These are phyloP conservation scores for Stentor coeruleus DNA, from an alignment of 73 alveolate species.

Conservation along the genomic window DNA sequence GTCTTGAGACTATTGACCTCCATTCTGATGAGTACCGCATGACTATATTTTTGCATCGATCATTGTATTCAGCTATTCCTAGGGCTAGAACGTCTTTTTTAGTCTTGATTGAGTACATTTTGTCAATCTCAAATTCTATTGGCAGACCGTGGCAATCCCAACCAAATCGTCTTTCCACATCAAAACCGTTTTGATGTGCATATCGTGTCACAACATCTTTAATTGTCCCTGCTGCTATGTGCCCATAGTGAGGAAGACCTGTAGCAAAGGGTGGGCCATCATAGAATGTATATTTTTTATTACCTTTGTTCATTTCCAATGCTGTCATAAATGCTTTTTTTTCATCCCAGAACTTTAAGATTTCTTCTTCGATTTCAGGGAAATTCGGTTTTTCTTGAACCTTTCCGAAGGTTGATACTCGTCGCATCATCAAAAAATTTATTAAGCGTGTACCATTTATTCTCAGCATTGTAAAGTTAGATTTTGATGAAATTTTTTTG, in stretches of 20 bases:
- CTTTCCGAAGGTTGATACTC: background rate
- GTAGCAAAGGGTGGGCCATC: constrained; percentile 99
- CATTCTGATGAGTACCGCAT: constrained; percentile 91
- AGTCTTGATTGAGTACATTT: constrained; percentile 78
- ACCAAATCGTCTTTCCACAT: constrained; percentile 98
- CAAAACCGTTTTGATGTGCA: constrained; percentile 96
- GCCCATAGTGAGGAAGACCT: constrained; percentile 99
- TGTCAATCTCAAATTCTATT: constrained; percentile 97
- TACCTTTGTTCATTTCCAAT: constrained; percentile 80
- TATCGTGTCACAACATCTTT: constrained; percentile 99
- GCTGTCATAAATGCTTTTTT: constrained; percentile 96
- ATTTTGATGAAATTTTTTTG: no score
- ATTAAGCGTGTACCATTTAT: no score
- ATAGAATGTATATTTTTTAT: constrained; percentile 95
- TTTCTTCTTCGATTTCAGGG: constrained; percentile 96
- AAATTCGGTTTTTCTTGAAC: constrained; percentile 80
- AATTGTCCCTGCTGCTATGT: constrained; percentile 98
- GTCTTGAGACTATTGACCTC: constrained; percentile 68
- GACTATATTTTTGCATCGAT: constrained; percentile 95
- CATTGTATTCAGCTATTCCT: constrained; percentile 97
- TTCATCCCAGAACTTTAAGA: constrained; percentile 93
- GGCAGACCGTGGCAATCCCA: constrained; percentile 99
- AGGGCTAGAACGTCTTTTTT: constrained; percentile 83
- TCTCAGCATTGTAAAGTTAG: no score
- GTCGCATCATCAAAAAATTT: no score